These are phyloP conservation scores for Trichoderma guizhouense DNA, from an alignment of 2,329 filamentous ascomycete species.

Conservation along the genomic window DNA sequence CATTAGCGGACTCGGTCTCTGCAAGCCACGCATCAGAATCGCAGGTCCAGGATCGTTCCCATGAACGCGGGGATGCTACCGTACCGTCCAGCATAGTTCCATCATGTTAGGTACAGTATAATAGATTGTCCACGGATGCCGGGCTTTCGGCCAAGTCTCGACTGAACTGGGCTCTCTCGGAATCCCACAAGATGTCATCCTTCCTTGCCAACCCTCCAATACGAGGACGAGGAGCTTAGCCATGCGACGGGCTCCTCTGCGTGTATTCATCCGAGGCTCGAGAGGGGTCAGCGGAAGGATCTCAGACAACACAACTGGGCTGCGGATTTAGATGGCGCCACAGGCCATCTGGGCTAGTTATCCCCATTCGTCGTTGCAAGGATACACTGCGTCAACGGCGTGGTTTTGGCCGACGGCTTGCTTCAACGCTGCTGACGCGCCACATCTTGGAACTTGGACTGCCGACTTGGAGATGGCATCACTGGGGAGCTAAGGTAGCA, in stretches of 20 bases:
- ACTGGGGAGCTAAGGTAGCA: background rate
- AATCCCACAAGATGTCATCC: background rate
- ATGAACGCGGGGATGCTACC: background rate
- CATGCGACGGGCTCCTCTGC: background rate
- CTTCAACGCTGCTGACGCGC: background rate
- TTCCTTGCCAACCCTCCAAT: background rate
- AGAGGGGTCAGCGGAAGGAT: slow-evolving; percentile 14
- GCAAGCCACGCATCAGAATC: slow-evolving; percentile 9
- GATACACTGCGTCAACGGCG: background rate
- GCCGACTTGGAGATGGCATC: slow-evolving; percentile 1
- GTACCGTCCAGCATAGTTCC: background rate
- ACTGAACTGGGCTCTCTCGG: background rate
- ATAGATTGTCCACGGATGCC: background rate
- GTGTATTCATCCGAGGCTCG: background rate
- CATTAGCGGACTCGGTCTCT: slow-evolving; percentile 15
- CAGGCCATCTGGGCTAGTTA: background rate
- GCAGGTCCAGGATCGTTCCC: background rate
- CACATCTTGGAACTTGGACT: background rate
- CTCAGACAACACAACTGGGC: background rate
- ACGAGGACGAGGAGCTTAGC: background rate
- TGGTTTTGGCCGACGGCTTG: background rate
- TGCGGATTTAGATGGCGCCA: background rate
- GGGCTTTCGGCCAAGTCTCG: background rate
- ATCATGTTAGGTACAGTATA: background rate
- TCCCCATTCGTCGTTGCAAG: background rate